phyloP scores from a whole-genome alignment of 2,329 filamentous ascomycete genomes.

The Ciborinia camelliae region DNA sequence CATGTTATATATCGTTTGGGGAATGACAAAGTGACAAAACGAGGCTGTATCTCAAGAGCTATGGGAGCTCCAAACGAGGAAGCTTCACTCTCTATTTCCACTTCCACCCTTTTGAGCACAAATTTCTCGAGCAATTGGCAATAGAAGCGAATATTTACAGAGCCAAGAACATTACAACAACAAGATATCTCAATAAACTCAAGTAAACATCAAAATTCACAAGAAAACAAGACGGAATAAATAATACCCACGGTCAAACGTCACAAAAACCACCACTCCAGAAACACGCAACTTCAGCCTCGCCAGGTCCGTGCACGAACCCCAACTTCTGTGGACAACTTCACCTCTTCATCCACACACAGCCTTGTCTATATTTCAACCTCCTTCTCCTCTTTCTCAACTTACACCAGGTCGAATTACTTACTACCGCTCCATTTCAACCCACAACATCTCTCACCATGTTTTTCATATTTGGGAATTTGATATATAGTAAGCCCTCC shows the following conservation, averaged over 20 bases:
- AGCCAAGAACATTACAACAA: neutral
- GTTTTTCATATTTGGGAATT: slow-evolving; percentile 64
- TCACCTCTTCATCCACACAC: slow-evolving; percentile 2
- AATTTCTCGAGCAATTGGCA: neutral
- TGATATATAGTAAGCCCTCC: slow-evolving; percentile 71
- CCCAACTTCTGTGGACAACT: slow-evolving; percentile 13
- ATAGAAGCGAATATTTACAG: neutral
- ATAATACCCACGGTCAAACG: neutral
- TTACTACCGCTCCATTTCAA: neutral
- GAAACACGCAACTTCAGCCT: slow-evolving; percentile 13
- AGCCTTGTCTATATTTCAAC: slow-evolving; percentile 19
- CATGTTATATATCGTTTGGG: slow-evolving; percentile 27
- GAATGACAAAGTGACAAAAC: neutral
- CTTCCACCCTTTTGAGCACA: neutral
- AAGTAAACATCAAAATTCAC: neutral
- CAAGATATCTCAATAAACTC: neutral
- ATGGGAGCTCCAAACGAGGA: neutral
- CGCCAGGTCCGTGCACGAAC: neutral
- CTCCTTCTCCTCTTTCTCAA: neutral
- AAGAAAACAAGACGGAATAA: neutral
- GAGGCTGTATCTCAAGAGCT: neutral
- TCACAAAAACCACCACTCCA: neutral
- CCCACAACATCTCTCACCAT: slow-evolving; percentile 46
- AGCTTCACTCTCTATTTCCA: slow-evolving; percentile 1
- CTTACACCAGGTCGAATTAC: slow-evolving; percentile 7